phyloP scores from a whole-genome alignment of 2,329 filamentous ascomycete species.

The Cladosporium sp. region DNA sequence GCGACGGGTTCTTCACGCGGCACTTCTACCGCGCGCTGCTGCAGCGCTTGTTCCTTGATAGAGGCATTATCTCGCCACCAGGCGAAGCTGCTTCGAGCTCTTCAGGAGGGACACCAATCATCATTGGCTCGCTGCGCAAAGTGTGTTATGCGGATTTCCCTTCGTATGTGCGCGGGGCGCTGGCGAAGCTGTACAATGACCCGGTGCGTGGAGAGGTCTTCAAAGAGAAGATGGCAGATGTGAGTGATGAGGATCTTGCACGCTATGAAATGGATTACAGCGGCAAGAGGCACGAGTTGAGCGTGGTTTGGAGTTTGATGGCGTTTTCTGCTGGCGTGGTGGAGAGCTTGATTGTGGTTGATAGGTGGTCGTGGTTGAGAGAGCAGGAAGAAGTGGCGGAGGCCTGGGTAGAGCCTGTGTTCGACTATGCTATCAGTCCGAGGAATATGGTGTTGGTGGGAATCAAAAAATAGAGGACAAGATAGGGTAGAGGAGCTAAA shows the following conservation, averaged over 20 bases:
- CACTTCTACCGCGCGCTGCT: conserved; percentile 90
- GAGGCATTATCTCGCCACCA: conserved; percentile 65
- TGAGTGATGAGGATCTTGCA: conserved; percentile 73
- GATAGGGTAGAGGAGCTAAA: not conserved
- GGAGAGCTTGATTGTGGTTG: conserved; percentile 84
- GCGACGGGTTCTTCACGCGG: conserved; percentile 81
- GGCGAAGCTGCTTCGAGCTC: conserved; percentile 9
- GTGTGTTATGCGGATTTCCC: conserved; percentile 70
- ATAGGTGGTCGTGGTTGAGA: conserved; percentile 80
- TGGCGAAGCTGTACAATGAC: conserved; percentile 67
- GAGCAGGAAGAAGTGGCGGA: conserved; percentile 69
- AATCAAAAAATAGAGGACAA: conserved; percentile 56
- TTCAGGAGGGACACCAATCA: conserved; percentile 62
- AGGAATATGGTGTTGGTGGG: conserved; percentile 91
- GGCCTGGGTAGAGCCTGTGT: conserved; percentile 90
- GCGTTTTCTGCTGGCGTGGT: conserved; percentile 87
- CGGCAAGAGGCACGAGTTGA: conserved; percentile 72
- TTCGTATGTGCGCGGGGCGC: conserved; percentile 74
- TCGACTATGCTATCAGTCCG: conserved; percentile 81
- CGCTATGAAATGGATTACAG: conserved; percentile 64
- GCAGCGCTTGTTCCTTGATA: conserved; percentile 88
- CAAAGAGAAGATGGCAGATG: conserved; percentile 57
- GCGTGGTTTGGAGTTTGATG: conserved; percentile 90
- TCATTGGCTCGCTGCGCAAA: conserved; percentile 82
- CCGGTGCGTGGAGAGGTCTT: conserved; percentile 58